phyloP scores from a whole-genome alignment of 768 basidiomycete species.

The Boletus reticulatus region DNA sequence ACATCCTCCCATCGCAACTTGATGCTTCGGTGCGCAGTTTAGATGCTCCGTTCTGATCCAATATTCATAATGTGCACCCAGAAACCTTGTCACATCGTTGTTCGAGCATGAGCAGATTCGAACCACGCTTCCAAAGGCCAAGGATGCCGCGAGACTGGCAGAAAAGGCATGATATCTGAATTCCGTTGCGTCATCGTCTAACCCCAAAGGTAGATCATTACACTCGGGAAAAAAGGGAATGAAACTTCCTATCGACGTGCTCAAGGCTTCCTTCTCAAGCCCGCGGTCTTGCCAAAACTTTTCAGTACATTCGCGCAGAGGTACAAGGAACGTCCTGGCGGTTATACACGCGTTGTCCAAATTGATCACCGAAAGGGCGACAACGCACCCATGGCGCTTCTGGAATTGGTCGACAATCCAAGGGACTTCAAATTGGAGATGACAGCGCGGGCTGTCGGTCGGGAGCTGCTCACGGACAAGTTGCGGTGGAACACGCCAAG shows the following conservation, averaged over 20 bases:
- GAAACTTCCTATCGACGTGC: constrained; percentile 69
- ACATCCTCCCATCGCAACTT: constrained; percentile 90
- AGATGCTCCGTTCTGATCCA: background rate
- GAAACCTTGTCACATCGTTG: constrained; percentile 92
- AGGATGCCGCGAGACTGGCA: constrained; percentile 85
- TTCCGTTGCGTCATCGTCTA: background rate
- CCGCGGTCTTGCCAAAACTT: constrained; percentile 72
- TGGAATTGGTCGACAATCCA: constrained; percentile 95
- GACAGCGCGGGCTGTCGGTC: constrained; percentile 83
- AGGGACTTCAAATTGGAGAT: constrained; percentile 86
- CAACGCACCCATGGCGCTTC: constrained; percentile 87
- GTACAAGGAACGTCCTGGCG: constrained; percentile 81
- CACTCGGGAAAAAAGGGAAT: constrained; percentile 84
- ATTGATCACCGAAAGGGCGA: constrained; percentile 90
- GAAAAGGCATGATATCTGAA: constrained; percentile 64
- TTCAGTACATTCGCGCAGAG: constrained; percentile 78
- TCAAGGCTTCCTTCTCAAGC: constrained; percentile 75
- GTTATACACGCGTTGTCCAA: constrained; percentile 93
- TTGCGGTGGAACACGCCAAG: constrained; percentile 44
- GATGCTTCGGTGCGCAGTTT: constrained; percentile 73
- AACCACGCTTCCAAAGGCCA: constrained; percentile 94
- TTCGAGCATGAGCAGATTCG: constrained; percentile 95
- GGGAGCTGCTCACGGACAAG: constrained; percentile 68
- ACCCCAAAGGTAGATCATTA: constrained; percentile 65
- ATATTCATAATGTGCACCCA: constrained; percentile 29